phyloP scores from a whole-genome alignment of 257 asterid species.

The Gentiana dahurica region DNA sequence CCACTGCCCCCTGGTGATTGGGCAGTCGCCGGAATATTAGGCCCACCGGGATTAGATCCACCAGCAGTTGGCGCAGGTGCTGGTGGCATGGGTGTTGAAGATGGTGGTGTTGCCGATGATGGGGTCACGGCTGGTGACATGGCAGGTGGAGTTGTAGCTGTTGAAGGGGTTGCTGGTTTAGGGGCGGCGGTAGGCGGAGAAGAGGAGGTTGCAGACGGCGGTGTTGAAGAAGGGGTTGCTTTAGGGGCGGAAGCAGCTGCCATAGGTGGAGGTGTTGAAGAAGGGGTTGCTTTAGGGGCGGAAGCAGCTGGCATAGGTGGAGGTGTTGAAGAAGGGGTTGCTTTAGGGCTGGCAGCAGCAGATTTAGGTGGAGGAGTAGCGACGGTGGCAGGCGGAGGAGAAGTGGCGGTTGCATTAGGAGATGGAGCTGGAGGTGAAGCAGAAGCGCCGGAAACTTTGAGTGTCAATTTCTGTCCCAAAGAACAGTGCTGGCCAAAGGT shows the following conservation, averaged over 20 bases:
- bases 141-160: background rate
- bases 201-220: background rate
- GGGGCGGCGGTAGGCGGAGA: background rate
- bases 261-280: no score
- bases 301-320: conserved; percentile 8
- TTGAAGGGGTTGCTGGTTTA: background rate
- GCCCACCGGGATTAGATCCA: background rate
- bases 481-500: conserved; percentile 48
- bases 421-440: conserved; percentile 6
- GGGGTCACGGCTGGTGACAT: background rate
- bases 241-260: background rate
- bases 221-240: background rate
- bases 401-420: background rate
- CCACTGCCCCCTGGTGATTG: conserved; percentile 2
- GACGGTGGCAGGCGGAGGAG: conserved; percentile 4
- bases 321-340: conserved; percentile 6
- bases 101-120: no score
- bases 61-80: background rate
- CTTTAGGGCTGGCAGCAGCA: background rate
- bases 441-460: conserved; percentile 31
- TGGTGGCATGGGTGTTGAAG: no score
- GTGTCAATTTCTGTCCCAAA: conserved; percentile 40
- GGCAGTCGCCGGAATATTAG: background rate
- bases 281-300: background rate
- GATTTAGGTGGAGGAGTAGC: background rate